These are phyloP conservation scores for Dioszegia hungarica DNA, from an alignment of 768 basidiomycete species.

Conservation along the genomic window DNA sequence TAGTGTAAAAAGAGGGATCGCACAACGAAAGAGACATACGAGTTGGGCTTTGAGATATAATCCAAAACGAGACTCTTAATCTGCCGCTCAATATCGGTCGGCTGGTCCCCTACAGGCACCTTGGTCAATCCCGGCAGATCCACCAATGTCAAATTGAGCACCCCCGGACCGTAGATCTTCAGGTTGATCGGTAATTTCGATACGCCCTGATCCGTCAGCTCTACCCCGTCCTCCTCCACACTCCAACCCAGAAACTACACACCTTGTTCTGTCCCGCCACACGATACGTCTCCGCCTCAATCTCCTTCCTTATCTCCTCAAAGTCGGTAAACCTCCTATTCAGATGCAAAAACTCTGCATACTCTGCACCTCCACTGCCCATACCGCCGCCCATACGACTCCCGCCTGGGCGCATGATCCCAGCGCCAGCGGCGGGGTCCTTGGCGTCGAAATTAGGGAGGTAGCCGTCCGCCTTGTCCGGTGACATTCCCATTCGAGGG, in stretches of 20 bases:
- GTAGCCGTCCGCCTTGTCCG: constrained; percentile 23
- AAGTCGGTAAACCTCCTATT: constrained; percentile 98
- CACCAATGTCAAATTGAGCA: constrained; percentile 90
- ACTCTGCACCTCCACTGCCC: constrained; percentile 58
- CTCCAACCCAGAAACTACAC: constrained; percentile 6
- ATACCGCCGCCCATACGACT: constrained; percentile 20
- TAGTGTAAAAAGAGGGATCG: too few species aligned
- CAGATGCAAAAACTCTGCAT: constrained; percentile 94
- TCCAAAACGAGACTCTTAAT: constrained; percentile 91
- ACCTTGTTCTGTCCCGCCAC: constrained; percentile 96
- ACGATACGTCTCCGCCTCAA: constrained; percentile 93
- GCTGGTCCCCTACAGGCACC: constrained; percentile 68
- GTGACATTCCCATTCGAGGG: constrained; percentile 17
- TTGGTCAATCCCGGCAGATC: constrained; percentile 97
- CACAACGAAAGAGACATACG: constrained; percentile 58
- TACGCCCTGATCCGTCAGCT: constrained; percentile 59
- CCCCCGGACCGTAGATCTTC: constrained; percentile 90
- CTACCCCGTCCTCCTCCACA: background rate
- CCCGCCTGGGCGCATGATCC: constrained; percentile 36
- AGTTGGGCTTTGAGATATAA: constrained; percentile 94
- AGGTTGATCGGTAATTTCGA: constrained; percentile 93
- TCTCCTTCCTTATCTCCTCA: constrained; percentile 86
- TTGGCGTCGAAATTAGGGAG: constrained; percentile 10
- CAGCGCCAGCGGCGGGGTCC: constrained; percentile 27
- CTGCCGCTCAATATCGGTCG: constrained; percentile 94